Evolutionary conservation across 768 basidiomycete genomes (phyloP).

Genomic region (Panaeolus papilionaceus): DNA sequence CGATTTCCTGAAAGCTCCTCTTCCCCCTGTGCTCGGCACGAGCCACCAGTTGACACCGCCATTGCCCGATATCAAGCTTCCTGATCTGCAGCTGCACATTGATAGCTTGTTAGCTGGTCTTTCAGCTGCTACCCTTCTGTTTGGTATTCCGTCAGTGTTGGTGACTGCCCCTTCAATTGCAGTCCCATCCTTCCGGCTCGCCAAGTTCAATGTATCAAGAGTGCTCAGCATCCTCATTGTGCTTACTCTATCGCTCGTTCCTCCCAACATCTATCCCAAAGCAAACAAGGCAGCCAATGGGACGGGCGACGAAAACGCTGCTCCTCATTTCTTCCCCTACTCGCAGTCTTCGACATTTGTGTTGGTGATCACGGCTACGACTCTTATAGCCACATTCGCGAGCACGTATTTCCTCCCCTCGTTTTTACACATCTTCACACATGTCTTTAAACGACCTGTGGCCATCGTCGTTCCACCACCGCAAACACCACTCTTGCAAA

Average conservation of each 20-base stretch:
- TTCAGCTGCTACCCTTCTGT: constrained; percentile 56
- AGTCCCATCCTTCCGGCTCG: constrained; percentile 49
- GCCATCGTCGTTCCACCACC: constrained; percentile 74
- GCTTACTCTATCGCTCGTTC: constrained; percentile 52
- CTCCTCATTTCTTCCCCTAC: constrained; percentile 25
- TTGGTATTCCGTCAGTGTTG: constrained; percentile 65
- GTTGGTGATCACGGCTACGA: constrained; percentile 50
- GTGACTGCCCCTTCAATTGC: constrained; percentile 61
- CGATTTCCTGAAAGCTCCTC: constrained; percentile 21
- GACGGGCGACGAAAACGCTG: constrained; percentile 12
- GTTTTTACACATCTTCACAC: constrained; percentile 78
- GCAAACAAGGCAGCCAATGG: neutral
- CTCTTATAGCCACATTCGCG: constrained; percentile 56
- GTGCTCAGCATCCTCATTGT: constrained; percentile 46
- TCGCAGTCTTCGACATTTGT: constrained; percentile 22
- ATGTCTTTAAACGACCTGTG: constrained; percentile 85
- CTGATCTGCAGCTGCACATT: constrained; percentile 39
- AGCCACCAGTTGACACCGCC: constrained; percentile 23
- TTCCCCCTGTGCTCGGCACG: constrained; percentile 26
- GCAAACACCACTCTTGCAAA: constrained; percentile 36
- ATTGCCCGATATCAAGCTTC: constrained; percentile 25
- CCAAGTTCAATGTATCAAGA: constrained; percentile 53
- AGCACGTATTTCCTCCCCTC: constrained; percentile 76
- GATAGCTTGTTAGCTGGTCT: constrained; percentile 40
- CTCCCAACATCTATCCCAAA: constrained; percentile 32